Conservation (phyloP, 176 grass and related monocot genomes). For the Carex scoparia region DNA sequence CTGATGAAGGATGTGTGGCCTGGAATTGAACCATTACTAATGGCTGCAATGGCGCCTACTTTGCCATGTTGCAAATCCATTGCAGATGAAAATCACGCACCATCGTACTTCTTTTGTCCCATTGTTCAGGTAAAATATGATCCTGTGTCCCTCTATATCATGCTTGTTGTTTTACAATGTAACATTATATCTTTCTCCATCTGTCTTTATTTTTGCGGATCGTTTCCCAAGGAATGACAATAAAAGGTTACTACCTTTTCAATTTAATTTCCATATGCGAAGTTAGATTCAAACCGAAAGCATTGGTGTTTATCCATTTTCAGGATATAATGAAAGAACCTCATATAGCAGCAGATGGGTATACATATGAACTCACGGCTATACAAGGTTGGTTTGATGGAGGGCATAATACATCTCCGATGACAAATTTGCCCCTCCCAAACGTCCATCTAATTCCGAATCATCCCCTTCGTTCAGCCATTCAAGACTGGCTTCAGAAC, state of each 20-base stretch:
- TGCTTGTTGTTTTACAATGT: not conserved
- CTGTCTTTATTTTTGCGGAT: not conserved
- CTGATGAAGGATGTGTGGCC: constrained; percentile 39
- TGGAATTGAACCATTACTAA: constrained; percentile 28
- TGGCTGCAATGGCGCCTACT: constrained; percentile 3
- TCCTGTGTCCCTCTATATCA: not conserved
- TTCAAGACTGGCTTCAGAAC: constrained; percentile 49
- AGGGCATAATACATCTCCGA: constrained; percentile 47
- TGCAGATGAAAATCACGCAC: constrained; percentile 20
- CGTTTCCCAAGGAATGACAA: not conserved
- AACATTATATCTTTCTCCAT: not conserved
- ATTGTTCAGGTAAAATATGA: constrained; percentile 57
- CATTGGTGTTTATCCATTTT: not conserved
- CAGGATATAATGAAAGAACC: constrained; percentile 84
- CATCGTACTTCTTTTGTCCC: constrained; percentile 66
- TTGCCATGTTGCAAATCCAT: not conserved
- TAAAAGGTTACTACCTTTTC: not conserved
- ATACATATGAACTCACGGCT: constrained; percentile 70
- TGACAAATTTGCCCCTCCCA: constrained; percentile 54
- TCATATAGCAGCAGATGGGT: constrained; percentile 61
- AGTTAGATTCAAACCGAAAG: not conserved
- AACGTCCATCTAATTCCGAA: constrained; percentile 49
- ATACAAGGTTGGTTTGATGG: constrained; percentile 72
- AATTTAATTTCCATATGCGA: not conserved
- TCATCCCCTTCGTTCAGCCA: constrained; percentile 49